phyloP scores from a whole-genome alignment of 805 yeast species.

The Wickerhamiella dianesei region DNA sequence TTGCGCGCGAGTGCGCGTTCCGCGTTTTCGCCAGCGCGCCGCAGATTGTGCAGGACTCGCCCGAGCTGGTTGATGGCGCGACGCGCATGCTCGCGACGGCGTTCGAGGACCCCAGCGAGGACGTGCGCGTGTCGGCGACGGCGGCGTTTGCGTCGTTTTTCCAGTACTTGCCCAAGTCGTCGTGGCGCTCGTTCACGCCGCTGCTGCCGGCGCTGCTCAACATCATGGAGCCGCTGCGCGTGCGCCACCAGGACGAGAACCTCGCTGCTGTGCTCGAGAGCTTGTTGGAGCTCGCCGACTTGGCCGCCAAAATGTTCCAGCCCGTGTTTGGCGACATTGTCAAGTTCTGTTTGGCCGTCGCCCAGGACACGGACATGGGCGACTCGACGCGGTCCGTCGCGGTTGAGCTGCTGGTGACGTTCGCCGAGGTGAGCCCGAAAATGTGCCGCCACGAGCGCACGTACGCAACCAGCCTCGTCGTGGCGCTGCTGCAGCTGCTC shows the following conservation, averaged over 20 bases:
- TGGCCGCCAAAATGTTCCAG: conserved; percentile 89
- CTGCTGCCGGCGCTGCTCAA: conserved; percentile 73
- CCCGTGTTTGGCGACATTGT: conserved; percentile 84
- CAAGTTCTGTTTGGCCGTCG: conserved; percentile 71
- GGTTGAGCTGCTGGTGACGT: conserved; percentile 75
- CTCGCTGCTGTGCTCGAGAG: conserved; percentile 80
- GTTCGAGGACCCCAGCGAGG: conserved; percentile 65
- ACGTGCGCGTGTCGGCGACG: conserved; percentile 81
- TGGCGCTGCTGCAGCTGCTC: conserved; percentile 66
- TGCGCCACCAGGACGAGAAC: conserved; percentile 64
- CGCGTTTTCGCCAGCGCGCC: conserved; percentile 82
- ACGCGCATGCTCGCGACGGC: conserved; percentile 67
- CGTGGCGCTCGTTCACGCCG: conserved; percentile 66
- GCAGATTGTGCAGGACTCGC: conserved; percentile 42
- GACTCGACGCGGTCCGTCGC: conserved; percentile 72
- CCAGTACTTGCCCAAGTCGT: conserved; percentile 60
- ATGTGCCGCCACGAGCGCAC: conserved; percentile 77
- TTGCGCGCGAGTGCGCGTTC: conserved; percentile 79
- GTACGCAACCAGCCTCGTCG: conserved; percentile 59
- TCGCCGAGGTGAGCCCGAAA: conserved; percentile 83
- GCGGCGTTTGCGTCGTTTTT: conserved; percentile 87
- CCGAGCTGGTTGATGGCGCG: conserved; percentile 36
- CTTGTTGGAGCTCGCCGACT: conserved; percentile 74
- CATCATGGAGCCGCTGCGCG: conserved; percentile 73
- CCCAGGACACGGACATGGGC: conserved; percentile 70